A percentile compares a stretch with the other conserved stretches of the same genome.
phyloP scores from a whole-genome alignment of 345 rosid species.

The Tarenaya hassleriana region DNA sequence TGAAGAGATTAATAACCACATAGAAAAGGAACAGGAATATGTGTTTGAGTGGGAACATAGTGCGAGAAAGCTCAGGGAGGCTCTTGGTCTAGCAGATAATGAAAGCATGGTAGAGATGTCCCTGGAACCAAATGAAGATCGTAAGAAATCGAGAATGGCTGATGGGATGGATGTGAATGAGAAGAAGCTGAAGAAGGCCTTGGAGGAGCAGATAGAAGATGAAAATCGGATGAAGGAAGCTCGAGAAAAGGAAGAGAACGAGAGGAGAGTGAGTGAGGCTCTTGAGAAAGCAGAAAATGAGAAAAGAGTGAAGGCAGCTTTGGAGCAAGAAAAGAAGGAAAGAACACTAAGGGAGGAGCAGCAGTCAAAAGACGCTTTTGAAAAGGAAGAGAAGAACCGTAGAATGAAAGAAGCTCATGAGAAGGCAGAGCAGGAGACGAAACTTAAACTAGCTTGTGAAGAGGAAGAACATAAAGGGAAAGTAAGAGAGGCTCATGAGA shows the following conservation, averaged over 20 bases:
- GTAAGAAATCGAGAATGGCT: slow-evolving; percentile 7
- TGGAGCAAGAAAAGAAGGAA: too few species aligned
- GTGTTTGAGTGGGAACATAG: too few species aligned
- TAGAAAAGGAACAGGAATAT: too few species aligned
- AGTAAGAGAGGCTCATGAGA: slow-evolving; percentile 30
- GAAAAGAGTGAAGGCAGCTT: too few species aligned
- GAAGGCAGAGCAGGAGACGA: slow-evolving; percentile 35
- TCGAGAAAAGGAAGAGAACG: too few species aligned
- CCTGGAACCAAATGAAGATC: slow-evolving; percentile 19
- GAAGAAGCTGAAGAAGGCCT: slow-evolving; percentile 24
- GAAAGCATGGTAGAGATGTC: slow-evolving; percentile 28
- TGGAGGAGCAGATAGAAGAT: neutral
- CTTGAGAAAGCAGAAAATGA: too few species aligned
- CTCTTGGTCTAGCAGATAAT: slow-evolving; percentile 28
- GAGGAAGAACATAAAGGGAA: slow-evolving; percentile 34
- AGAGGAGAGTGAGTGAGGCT: too few species aligned
- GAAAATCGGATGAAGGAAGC: too few species aligned
- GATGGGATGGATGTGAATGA: neutral
- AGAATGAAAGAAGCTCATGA: slow-evolving; percentile 35
- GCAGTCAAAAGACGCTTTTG: slow-evolving; percentile 31
- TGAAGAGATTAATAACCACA: too few species aligned
- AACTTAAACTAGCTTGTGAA: slow-evolving; percentile 26
- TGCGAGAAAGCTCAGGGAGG: slow-evolving; percentile 16
- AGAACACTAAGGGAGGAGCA: too few species aligned
- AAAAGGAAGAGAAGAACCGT: slow-evolving; percentile 37